Evolutionary conservation across 768 basidiomycete species (phyloP).

Genomic region (Russula sp.): DNA sequence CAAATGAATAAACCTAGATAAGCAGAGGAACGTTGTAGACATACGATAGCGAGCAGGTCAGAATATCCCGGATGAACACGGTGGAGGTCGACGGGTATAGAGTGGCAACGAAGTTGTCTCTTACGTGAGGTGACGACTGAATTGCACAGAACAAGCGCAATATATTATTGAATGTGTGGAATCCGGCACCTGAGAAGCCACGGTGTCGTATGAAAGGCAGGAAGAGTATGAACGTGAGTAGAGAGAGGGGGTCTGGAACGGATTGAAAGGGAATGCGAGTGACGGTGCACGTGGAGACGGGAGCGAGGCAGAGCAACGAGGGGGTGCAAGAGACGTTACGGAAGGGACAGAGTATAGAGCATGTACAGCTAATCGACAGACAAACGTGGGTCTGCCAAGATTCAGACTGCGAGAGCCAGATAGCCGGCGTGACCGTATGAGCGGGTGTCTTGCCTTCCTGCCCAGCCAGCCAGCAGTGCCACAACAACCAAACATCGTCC

Average conservation of each 20-base stretch:
- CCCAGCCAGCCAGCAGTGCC: neutral
- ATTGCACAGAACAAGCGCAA: neutral
- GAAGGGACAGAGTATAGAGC: neutral
- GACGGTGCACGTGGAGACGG: neutral
- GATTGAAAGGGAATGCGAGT: neutral
- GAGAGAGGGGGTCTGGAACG: neutral
- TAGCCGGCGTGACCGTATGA: neutral
- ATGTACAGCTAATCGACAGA: neutral
- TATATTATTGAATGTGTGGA: neutral
- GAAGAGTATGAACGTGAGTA: neutral
- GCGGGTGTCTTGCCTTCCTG: neutral
- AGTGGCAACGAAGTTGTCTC: neutral
- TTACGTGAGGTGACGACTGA: conserved; percentile 4
- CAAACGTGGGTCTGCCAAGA: neutral
- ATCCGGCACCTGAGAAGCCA: neutral
- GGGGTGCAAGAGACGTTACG: neutral
- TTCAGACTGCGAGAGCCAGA: neutral
- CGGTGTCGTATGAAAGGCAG: neutral
- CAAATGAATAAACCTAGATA: conserved; percentile 6
- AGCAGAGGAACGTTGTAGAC: neutral
- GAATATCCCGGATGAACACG: neutral
- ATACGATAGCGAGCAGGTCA: neutral
- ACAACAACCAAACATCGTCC: conserved; percentile 6
- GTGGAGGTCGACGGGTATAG: neutral
- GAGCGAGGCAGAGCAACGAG: conserved; percentile 10